Evolutionary conservation across 805 yeast species (phyloP).

Genomic region (Metschnikowia kunwiensis): DNA sequence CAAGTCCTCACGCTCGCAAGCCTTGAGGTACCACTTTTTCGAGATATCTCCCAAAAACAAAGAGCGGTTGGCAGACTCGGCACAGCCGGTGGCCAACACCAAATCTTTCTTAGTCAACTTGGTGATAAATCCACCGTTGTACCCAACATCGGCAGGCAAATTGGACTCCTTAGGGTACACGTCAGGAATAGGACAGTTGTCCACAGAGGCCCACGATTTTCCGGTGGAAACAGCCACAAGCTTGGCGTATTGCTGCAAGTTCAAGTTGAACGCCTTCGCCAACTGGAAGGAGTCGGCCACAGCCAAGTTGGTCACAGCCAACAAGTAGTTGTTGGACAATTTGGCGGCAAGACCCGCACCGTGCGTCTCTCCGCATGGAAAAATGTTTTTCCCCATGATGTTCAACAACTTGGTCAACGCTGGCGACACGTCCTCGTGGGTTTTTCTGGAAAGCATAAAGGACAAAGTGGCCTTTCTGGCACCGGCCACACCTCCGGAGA

Average conservation of each 20-base stretch:
- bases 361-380: constrained; percentile 47
- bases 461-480: constrained; percentile 51
- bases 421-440: constrained; percentile 29
- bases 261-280: constrained; percentile 48
- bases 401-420: constrained; percentile 28
- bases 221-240: constrained; percentile 52
- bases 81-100: constrained; percentile 41
- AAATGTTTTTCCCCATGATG: constrained; percentile 48
- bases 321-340: constrained; percentile 50
- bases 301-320: constrained; percentile 53
- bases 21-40: constrained; percentile 41
- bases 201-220: constrained; percentile 52
- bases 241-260: constrained; percentile 45
- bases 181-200: constrained; percentile 52
- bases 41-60: constrained; percentile 39
- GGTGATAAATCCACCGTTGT: constrained; percentile 48
- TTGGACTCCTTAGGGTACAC: constrained; percentile 37
- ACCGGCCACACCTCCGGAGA: constrained; percentile 55
- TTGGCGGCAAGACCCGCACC: constrained; percentile 56
- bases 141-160: constrained; percentile 46
- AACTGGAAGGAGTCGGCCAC: constrained; percentile 54
- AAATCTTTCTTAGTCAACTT: constrained; percentile 45
- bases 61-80: constrained; percentile 31
- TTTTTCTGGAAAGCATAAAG: constrained; percentile 47
- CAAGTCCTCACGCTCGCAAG: constrained; percentile 39